Conservation (phyloP, 257 asterid genomes). For the Verbascum thapsus region DNA sequence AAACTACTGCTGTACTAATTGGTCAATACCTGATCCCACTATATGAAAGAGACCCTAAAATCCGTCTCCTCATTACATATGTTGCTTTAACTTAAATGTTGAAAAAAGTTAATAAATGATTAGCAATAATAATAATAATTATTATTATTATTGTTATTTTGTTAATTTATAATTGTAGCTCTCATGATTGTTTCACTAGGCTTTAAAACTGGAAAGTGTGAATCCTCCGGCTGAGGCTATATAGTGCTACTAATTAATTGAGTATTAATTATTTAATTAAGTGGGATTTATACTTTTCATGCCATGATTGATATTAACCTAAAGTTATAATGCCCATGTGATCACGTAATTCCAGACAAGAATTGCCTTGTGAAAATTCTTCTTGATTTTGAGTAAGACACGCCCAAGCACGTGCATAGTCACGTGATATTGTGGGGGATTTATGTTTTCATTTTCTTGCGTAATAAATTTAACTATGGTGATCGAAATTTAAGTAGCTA, state of each 20-base stretch:
- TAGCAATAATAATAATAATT: too few relatives aligned
- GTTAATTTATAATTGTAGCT: not conserved
- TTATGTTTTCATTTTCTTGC: not conserved
- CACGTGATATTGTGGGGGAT: conserved; percentile 15
- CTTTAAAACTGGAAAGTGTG: not conserved
- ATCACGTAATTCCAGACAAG: conserved; percentile 39
- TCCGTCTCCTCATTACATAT: conserved; percentile 5
- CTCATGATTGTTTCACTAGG: conserved; percentile 32
- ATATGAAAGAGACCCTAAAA: conserved; percentile 28
- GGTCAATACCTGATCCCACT: conserved; percentile 39
- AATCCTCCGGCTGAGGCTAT: conserved; percentile 5
- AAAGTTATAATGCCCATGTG: conserved; percentile 47
- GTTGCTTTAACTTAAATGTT: conserved; percentile 19
- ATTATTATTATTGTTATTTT: too few relatives aligned
- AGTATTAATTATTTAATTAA: conserved; percentile 24
- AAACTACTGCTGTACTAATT: conserved; percentile 18
- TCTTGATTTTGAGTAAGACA: conserved; percentile 14
- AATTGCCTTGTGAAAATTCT: not conserved
- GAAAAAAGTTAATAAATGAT: not conserved
- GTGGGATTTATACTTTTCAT: conserved; percentile 40
- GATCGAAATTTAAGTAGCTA: not conserved
- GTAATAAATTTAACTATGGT: not conserved
- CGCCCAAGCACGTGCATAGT: conserved; percentile 32
- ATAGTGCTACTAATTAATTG: not conserved
- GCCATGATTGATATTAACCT: conserved; percentile 39